Evolutionary conservation across 2,329 filamentous ascomycete species (phyloP), one percentile per base, ranked within the genome.

Genomic region (Penicillium polonicum): DNA sequence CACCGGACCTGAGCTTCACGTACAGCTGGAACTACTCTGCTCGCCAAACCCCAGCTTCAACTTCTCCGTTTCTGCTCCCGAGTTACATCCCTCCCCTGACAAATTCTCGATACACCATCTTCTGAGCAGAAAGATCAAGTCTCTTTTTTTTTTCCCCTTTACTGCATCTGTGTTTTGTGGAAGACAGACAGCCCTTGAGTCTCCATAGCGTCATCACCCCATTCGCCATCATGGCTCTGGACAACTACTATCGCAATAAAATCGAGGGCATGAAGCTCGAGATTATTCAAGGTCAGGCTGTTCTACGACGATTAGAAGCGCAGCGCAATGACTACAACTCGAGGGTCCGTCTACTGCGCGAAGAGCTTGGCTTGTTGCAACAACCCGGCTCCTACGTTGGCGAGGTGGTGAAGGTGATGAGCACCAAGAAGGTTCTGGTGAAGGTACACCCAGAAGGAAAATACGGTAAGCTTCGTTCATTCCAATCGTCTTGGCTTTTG

Each of bases 241-340:
- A 97, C 79, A 96, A 90, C 79, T 99, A 97, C 82, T 99, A 96
- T 79, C 91, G 94, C 81, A 97, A 97, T 84, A 99, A 99, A 85
- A 97, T 97, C 80, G 94, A 99, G 90, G 88, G 90, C 77, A 96
- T 97, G 90, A 97, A 97, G 89, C 92, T 99, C 77, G 93, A 99
- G 86, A 99, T 99, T 76, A 93, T 99, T 76, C 93, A 97, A 80
- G 93, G 94, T 56, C 94, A 99, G 81, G 93, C 94, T 56, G 92
- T 96, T 58, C 83, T 99, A 62, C 89, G 94, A 68, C 88, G 94
- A 74, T 85, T 99, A 69, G 94, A 99, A 83, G 94, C 94, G 68
- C 95, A 99, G 79, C 88, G 94, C 67, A 99, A 99, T 74, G 94
- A 99, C 80, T 97, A 97, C 85, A 99, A 99, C 82, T 97, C 94